phyloP scores from a whole-genome alignment of 2,329 filamentous ascomycete species.

The Arthroderma sp. region DNA sequence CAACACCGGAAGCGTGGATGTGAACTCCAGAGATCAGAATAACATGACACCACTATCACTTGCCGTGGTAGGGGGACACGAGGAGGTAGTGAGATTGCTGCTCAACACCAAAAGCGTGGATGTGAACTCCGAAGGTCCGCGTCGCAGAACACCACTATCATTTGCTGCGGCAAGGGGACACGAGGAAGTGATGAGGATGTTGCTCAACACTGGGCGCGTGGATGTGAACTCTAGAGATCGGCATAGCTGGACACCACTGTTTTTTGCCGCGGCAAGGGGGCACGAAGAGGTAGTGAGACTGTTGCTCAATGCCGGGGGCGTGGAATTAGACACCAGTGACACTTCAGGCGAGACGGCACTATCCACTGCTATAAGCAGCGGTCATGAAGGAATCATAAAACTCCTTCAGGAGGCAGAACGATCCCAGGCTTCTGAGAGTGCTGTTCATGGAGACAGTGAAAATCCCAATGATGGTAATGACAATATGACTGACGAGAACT shows the following conservation, averaged over 20 bases:
- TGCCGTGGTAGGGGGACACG: background rate
- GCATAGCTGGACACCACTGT: background rate
- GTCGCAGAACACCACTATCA: background rate
- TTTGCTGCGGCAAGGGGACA: background rate
- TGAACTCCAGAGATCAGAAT: slow-evolving; percentile 3
- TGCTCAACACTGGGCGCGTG: slow-evolving; percentile 2
- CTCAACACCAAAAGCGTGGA: background rate
- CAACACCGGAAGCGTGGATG: background rate
- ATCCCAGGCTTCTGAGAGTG: too few species aligned
- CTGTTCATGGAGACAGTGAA: too few species aligned
- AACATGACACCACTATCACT: background rate
- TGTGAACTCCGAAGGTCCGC: background rate
- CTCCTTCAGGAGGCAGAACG: background rate
- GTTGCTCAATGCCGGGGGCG: background rate
- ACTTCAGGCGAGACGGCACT: background rate
- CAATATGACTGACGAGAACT: too few species aligned
- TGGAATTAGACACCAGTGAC: slow-evolving; percentile 3
- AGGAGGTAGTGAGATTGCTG: background rate
- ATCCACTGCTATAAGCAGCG: background rate
- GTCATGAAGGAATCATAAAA: background rate
- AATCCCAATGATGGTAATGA: too few species aligned
- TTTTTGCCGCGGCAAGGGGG: background rate
- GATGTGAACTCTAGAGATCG: slow-evolving; percentile 3
- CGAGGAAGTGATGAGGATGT: background rate
- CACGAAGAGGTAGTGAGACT: background rate